phyloP scores from a whole-genome alignment of 1,284 basidiomycete genomes.

The Tremellales sp. region DNA sequence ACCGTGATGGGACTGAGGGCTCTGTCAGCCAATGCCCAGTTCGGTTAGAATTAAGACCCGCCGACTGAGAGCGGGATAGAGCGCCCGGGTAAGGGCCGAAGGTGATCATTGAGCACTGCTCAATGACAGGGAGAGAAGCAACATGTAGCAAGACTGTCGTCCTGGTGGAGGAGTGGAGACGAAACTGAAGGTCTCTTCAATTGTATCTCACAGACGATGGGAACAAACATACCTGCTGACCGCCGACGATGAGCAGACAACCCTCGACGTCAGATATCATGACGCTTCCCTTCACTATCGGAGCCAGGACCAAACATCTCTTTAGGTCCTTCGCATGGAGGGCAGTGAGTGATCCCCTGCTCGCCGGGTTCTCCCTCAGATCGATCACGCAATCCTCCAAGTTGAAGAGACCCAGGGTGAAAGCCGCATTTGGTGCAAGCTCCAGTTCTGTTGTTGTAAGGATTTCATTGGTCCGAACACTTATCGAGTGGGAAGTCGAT shows the following conservation, averaged over 20 bases:
- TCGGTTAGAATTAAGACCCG: slow-evolving; percentile 40
- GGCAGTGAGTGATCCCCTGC: slow-evolving; percentile 36
- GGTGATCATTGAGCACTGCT: slow-evolving; percentile 59
- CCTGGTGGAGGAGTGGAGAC: slow-evolving; percentile 65
- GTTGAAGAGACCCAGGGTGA: slow-evolving; percentile 27
- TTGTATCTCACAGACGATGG: neutral
- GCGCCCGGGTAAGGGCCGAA: slow-evolving; percentile 59
- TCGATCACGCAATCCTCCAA: slow-evolving; percentile 61
- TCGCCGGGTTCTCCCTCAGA: slow-evolving; percentile 40
- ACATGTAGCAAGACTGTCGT: slow-evolving; percentile 63
- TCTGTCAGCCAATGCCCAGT: slow-evolving; percentile 86
- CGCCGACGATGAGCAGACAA: slow-evolving; percentile 63
- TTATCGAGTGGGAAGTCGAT: slow-evolving; percentile 51
- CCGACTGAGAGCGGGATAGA: slow-evolving; percentile 14
- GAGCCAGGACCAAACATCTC: slow-evolving; percentile 61
- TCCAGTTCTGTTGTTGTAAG: neutral
- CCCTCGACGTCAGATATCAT: slow-evolving; percentile 60
- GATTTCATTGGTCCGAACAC: slow-evolving; percentile 21
- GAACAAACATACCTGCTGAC: slow-evolving; percentile 63
- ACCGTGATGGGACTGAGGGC: slow-evolving; percentile 99
- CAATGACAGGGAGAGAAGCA: slow-evolving; percentile 68
- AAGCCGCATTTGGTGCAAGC: slow-evolving; percentile 5
- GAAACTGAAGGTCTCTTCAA: slow-evolving; percentile 56
- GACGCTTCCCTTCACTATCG: slow-evolving; percentile 62
- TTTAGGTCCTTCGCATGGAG: slow-evolving; percentile 60